Evolutionary conservation across 176 grass and related monocot species (phyloP), one percentile per base, ranked within the genome.

Genomic region (Zea luxurians): DNA sequence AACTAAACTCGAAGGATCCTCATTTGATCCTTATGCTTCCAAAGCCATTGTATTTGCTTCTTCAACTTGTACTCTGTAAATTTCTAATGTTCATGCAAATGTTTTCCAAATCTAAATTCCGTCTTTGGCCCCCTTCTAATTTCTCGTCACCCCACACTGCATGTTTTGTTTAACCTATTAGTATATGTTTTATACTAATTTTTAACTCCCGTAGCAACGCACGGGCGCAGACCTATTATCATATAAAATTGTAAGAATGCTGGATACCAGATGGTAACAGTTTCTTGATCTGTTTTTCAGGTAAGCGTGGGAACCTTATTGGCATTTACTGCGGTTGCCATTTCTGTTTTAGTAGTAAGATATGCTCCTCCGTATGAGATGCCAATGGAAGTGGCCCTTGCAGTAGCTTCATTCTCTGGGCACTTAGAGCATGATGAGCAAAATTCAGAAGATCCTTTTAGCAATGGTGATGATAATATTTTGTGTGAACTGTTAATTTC

Each of bases 261-360:
- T 34, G 20, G 60, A 55, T 83, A 27, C 27, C 12, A 76, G 54
- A 71, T 80, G 37, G 47, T 76, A 79, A 90, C 17, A 36, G 46
- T 82, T 80, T 53, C 11, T 72, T 69, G 45, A 78, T 83, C 46
- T 74, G 61, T 78, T 86, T 82, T 88, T 70, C 78, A 97, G 91
- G 93, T 97, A 45, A 97, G 94, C 71, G 79, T 93, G 80, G 94
- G 94, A 61, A 97, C 94, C 34, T 89, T 97, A 49, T 86, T 93
- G 72, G 86, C 94, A 69, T 97, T 93, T 76, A 91, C 91, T 37
- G 66, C 71, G 13, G 91, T 93, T 76, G 91, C 87, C 21, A 36
- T 93, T 79, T 93, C 91, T 73, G 84, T 97, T 85, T 87, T 97
- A 78, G 42, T 97, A 79, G 76, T 97, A 52, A 83, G 91, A 86